Conservation (phyloP, 768 basidiomycete species). For the Calocybe gangraenosa region DNA sequence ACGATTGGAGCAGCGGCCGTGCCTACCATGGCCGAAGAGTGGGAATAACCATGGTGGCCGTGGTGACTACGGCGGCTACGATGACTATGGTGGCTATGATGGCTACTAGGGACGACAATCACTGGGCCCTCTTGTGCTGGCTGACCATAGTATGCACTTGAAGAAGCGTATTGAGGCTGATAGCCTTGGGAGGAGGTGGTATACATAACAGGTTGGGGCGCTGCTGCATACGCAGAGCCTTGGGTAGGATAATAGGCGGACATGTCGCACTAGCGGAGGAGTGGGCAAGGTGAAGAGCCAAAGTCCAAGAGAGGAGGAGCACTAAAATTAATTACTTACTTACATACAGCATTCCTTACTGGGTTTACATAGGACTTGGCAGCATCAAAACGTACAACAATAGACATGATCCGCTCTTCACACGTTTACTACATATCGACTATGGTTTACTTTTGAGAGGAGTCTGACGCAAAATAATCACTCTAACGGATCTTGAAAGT, state of each 20-base stretch:
- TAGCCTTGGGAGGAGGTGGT: conserved; percentile 21
- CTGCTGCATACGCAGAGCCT: conserved; percentile 22
- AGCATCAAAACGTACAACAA: too few relatives aligned
- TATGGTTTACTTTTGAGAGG: not conserved
- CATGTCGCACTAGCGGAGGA: conserved; percentile 17
- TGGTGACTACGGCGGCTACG: conserved; percentile 18
- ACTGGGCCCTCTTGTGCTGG: conserved; percentile 7
- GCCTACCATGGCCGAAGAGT: conserved; percentile 19
- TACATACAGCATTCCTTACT: too few relatives aligned
- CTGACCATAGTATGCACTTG: conserved; percentile 12
- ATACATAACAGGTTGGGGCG: conserved; percentile 28
- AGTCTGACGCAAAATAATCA: not conserved
- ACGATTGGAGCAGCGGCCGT: conserved; percentile 23
- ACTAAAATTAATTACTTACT: too few relatives aligned
- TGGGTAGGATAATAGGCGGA: conserved; percentile 36
- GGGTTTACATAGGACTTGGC: too few relatives aligned
- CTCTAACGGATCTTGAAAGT: conserved; percentile 57
- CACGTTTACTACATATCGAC: not conserved
- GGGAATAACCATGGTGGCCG: conserved; percentile 22
- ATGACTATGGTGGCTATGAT: conserved; percentile 19
- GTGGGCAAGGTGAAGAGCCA: too few relatives aligned
- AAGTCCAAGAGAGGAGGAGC: too few relatives aligned
- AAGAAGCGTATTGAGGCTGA: conserved; percentile 12
- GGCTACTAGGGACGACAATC: conserved; percentile 18
- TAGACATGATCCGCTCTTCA: not conserved